phyloP scores from a whole-genome alignment of 2,329 filamentous ascomycete genomes.

The Fusarium buxicola region DNA sequence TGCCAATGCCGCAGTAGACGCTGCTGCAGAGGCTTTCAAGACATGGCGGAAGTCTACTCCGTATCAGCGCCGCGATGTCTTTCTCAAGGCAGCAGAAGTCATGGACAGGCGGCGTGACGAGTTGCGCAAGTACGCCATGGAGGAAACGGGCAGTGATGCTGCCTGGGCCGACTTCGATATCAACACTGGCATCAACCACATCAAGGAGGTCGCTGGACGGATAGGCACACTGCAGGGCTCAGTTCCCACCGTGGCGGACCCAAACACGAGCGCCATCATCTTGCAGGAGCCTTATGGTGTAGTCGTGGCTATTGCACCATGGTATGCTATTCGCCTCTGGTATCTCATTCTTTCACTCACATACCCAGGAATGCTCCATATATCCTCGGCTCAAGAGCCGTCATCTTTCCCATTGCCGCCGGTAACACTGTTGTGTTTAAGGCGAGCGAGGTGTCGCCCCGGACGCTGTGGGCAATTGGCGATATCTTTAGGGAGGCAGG shows the following conservation, averaged over 20 bases:
- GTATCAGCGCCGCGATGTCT: slow-evolving; percentile 72
- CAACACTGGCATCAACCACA: slow-evolving; percentile 49
- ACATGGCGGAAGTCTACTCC: slow-evolving; percentile 75
- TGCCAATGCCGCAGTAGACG: slow-evolving; percentile 63
- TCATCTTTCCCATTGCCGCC: slow-evolving; percentile 75
- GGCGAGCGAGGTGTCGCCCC: slow-evolving; percentile 75
- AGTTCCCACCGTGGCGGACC: slow-evolving; percentile 50
- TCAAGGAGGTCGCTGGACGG: slow-evolving; percentile 59
- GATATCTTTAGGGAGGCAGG: slow-evolving; percentile 78
- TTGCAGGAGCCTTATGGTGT: slow-evolving; percentile 83
- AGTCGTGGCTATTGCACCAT: slow-evolving; percentile 82
- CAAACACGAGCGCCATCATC: slow-evolving; percentile 66
- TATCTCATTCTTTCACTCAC: not conserved
- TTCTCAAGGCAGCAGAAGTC: slow-evolving; percentile 75
- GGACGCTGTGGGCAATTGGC: slow-evolving; percentile 71
- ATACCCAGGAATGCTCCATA: slow-evolving; percentile 66
- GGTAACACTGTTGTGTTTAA: slow-evolving; percentile 85
- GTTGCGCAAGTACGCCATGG: slow-evolving; percentile 67
- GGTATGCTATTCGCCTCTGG: slow-evolving; percentile 62
- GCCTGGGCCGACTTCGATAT: slow-evolving; percentile 58
- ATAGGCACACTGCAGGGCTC: slow-evolving; percentile 54
- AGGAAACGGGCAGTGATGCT: slow-evolving; percentile 57
- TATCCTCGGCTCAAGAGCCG: slow-evolving; percentile 64
- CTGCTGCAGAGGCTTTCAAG: slow-evolving; percentile 74
- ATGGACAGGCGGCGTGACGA: slow-evolving; percentile 70